Conservation (phyloP, 2,329 filamentous ascomycete genomes). For the Pseudogymnoascus sp. region DNA sequence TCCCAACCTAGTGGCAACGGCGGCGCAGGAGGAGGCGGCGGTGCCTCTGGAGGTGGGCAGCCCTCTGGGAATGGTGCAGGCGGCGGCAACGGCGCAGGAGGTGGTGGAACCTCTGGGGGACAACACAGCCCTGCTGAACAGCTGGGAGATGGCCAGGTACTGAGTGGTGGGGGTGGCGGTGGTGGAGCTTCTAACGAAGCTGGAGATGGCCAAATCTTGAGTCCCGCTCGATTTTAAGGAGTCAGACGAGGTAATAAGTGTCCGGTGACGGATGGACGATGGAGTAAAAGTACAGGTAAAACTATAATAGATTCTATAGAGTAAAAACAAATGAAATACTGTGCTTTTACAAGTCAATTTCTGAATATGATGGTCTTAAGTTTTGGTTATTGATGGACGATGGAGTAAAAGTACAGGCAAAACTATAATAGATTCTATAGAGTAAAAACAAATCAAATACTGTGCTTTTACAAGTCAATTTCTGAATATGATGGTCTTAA, state of each 20-base stretch:
- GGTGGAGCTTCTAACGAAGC: neutral
- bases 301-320: neutral
- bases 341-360: neutral
- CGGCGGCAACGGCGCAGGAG: neutral
- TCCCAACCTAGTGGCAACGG: neutral
- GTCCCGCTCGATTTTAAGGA: neutral
- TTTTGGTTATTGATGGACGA: neutral
- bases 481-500: neutral
- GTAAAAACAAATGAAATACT: neutral
- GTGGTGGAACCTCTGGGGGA: neutral
- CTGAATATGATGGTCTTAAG: neutral
- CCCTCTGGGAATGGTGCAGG: neutral
- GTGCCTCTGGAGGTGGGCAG: neutral
- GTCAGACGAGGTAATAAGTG: neutral
- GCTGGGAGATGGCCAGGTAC: neutral
- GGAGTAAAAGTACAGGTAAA: neutral
- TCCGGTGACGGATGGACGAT: neutral
- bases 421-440: neutral
- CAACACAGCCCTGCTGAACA: neutral
- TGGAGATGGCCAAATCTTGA: neutral
- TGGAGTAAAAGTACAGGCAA: neutral
- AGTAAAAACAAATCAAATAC: neutral
- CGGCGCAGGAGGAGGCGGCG: neutral
- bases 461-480: neutral
- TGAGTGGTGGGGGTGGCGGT: neutral